These are phyloP conservation scores for Colletotrichum tamarilloi DNA, from an alignment of 2,329 filamentous ascomycete genomes.

Conservation along the genomic window DNA sequence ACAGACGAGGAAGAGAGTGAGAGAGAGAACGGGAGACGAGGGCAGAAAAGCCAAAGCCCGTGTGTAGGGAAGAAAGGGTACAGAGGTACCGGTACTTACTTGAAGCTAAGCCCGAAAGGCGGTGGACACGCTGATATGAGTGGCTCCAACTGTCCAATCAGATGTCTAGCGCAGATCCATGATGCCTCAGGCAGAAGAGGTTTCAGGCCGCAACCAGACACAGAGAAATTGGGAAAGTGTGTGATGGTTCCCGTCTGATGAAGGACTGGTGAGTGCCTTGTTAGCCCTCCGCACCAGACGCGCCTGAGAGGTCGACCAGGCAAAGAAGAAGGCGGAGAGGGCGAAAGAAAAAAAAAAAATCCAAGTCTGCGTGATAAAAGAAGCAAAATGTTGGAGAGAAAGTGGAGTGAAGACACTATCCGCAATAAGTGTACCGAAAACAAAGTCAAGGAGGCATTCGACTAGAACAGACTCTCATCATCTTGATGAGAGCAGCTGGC, in stretches of 20 bases:
- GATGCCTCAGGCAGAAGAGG: constrained; percentile 33
- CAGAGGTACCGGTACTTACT: constrained; percentile 37
- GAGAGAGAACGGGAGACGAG: constrained; percentile 20
- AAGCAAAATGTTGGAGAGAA: background rate
- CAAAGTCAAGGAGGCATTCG: background rate
- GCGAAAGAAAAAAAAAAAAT: background rate
- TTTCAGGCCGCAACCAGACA: constrained; percentile 38
- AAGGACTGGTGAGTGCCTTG: constrained; percentile 29
- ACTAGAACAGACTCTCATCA: background rate
- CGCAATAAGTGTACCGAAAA: background rate
- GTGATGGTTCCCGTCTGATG: constrained; percentile 28
- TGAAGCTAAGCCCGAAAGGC: constrained; percentile 35
- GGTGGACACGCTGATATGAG: constrained; percentile 37
- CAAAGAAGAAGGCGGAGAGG: background rate
- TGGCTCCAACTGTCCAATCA: constrained; percentile 33
- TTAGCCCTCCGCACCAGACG: constrained; percentile 29
- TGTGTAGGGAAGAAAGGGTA: constrained; percentile 31
- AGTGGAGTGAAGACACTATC: background rate
- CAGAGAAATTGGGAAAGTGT: background rate
- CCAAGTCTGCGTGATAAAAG: background rate
- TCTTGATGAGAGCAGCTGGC: constrained; percentile 7
- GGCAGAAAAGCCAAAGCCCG: constrained; percentile 35
- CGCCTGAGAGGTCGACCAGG: constrained; percentile 15
- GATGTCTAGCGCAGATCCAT: constrained; percentile 19
- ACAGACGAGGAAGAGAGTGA: constrained; percentile 2